These are phyloP conservation scores for Pseudomonodictys pantanalensis DNA, from an alignment of 495 filamentous ascomycete genomes.

Conservation along the genomic window DNA sequence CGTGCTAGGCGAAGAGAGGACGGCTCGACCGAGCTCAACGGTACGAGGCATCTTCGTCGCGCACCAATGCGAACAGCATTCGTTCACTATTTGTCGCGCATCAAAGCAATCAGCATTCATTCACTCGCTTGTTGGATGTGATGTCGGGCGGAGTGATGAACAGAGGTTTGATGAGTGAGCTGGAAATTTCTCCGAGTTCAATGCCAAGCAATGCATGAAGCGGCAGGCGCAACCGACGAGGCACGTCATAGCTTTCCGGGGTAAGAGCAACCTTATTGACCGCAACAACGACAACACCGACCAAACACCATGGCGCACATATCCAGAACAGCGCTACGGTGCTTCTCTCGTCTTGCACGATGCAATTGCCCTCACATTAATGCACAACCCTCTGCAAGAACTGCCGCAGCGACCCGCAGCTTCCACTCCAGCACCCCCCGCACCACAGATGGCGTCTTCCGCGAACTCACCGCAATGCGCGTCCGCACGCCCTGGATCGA, in stretches of 20 bases:
- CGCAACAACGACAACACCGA: background rate
- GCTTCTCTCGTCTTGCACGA: background rate
- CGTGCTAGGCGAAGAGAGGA: constrained; percentile 26
- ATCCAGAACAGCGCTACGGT: constrained; percentile 14
- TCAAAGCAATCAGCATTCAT: constrained; percentile 2
- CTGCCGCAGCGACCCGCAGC: background rate
- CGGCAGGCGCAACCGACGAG: background rate
- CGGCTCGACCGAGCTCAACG: constrained; percentile 34
- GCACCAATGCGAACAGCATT: constrained; percentile 7
- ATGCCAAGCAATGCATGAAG: too few relatives aligned
- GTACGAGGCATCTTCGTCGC: constrained; percentile 23
- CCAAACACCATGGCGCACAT: constrained; percentile 18
- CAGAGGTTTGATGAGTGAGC: background rate
- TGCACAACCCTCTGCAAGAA: background rate
- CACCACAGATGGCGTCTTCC: constrained; percentile 52
- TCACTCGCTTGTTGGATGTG: background rate
- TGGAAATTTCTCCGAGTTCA: background rate
- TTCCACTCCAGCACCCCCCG: constrained; percentile 28
- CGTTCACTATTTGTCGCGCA: constrained; percentile 6
- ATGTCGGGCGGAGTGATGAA: background rate
- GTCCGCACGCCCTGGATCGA: constrained; percentile 71
- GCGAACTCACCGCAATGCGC: constrained; percentile 52
- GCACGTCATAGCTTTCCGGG: constrained; percentile 11
- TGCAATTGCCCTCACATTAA: background rate
- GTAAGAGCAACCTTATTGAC: background rate